A percentile compares a stretch with the other conserved stretches of the same genome.
phyloP scores from a whole-genome alignment of 208 protist species.

The Endotrypanum monterogeii region DNA sequence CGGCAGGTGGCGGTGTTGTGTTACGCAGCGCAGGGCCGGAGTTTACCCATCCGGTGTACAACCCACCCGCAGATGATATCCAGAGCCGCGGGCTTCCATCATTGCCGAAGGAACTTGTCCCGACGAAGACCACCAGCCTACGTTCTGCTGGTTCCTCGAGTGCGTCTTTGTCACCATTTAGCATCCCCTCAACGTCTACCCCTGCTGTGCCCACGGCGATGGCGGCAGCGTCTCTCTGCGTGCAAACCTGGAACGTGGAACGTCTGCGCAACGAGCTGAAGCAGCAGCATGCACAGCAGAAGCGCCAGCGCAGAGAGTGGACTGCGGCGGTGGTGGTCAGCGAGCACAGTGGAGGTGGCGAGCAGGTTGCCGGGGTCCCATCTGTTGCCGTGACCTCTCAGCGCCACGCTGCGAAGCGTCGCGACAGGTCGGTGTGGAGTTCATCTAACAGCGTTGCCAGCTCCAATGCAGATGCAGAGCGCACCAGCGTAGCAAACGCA shows the following conservation, averaged over 20 bases:
- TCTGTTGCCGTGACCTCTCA: conserved; percentile 6
- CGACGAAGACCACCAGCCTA: conserved; percentile 2
- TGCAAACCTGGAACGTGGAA: conserved; percentile 24
- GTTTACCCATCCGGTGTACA: conserved; percentile 19
- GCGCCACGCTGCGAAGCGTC: conserved; percentile 20
- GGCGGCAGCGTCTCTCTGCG: neutral
- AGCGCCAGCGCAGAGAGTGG: conserved; percentile 29
- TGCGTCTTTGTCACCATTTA: neutral
- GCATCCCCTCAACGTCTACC: neutral
- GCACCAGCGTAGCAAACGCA: conserved; percentile 7
- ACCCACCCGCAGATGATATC: conserved; percentile 14
- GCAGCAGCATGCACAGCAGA: conserved; percentile 29
- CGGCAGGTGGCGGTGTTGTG: neutral
- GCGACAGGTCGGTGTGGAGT: conserved; percentile 24
- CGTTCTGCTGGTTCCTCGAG: neutral
- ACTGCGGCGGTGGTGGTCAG: conserved; percentile 3
- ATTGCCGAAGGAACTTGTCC: conserved; percentile 2
- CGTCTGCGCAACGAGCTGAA: conserved; percentile 24
- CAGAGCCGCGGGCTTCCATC: neutral
- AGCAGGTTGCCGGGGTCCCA: neutral
- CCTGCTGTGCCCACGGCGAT: neutral
- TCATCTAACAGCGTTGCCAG: neutral
- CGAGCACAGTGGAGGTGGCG: neutral
- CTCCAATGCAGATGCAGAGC: neutral
- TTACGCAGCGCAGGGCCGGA: neutral